Conservation (phyloP, 345 rosid species). For the Corymbia maculata region DNA sequence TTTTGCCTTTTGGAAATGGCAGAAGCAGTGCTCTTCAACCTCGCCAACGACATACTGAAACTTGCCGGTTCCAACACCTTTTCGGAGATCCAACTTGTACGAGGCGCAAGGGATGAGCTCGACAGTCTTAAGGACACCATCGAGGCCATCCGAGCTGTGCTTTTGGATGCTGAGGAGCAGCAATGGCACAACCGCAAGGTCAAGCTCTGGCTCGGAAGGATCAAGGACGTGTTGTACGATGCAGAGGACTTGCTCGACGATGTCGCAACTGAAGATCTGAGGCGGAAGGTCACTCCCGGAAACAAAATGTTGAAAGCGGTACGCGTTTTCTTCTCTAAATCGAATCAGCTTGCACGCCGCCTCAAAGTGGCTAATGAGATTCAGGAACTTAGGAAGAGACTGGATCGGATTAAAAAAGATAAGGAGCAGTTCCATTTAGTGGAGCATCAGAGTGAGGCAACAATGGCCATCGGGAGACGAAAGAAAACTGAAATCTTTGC, state of each 20-base stretch:
- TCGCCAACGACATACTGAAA: no score
- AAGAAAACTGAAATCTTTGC: background rate
- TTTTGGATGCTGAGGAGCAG: background rate
- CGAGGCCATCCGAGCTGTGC: background rate
- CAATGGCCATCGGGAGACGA: background rate
- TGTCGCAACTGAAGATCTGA: background rate
- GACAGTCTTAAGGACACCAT: fast-evolving
- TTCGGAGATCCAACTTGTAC: no score
- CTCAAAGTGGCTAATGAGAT: background rate
- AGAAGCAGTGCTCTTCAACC: background rate
- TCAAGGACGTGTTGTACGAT: background rate
- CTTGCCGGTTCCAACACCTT: no score
- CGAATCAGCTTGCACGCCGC: background rate
- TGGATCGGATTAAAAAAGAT: fast-evolving
- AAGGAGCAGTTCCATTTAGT: background rate
- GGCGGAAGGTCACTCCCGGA: fast-evolving
- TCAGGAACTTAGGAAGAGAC: background rate
- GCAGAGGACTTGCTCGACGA: background rate
- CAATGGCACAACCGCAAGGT: fast-evolving
- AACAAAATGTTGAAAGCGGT: fast-evolving
- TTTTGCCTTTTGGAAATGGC: background rate
- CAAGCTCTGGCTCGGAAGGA: fast-evolving
- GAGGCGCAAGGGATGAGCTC: background rate
- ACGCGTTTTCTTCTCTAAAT: fast-evolving
- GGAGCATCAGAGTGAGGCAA: background rate